Percentiles rank a stretch among this genome's conserved stretches.
Conservation (phyloP, 176 grass and related monocot genomes). For the Melocanna baccifera region DNA sequence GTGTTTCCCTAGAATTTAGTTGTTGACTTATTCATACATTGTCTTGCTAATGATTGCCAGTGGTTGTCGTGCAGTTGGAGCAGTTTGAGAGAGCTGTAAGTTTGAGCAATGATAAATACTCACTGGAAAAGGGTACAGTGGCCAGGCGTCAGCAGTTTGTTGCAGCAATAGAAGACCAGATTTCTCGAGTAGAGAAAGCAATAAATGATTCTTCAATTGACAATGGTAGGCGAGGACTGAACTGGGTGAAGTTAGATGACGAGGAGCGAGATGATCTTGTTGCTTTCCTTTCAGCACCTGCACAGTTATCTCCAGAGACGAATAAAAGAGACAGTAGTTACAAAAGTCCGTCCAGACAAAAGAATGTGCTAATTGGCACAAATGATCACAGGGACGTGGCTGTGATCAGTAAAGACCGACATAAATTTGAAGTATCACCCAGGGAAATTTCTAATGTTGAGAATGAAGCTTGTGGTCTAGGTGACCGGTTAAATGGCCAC, state of each 20-base stretch:
- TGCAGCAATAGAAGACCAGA: slow-evolving; percentile 61
- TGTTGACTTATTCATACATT: background rate
- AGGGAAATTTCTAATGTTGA: slow-evolving; percentile 47
- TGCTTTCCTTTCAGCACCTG: slow-evolving; percentile 70
- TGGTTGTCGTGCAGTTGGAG: slow-evolving; percentile 58
- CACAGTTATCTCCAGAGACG: slow-evolving; percentile 30
- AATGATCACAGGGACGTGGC: background rate
- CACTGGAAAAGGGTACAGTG: slow-evolving; percentile 56
- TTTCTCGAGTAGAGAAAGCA: slow-evolving; percentile 50
- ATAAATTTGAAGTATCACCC: slow-evolving; percentile 24
- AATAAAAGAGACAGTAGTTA: slow-evolving; percentile 31
- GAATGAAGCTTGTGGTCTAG: slow-evolving; percentile 20
- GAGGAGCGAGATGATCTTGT: slow-evolving; percentile 76
- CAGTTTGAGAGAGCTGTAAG: slow-evolving; percentile 78
- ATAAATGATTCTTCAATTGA: slow-evolving; percentile 47
- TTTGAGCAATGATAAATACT: slow-evolving; percentile 51
- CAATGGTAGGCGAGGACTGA: slow-evolving; percentile 41
- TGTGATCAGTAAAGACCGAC: slow-evolving; percentile 25
- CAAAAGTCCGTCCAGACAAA: slow-evolving; percentile 18
- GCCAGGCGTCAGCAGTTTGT: slow-evolving; percentile 68
- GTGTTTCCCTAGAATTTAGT: slow-evolving; percentile 16
- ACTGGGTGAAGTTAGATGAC: slow-evolving; percentile 80
- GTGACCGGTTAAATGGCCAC: slow-evolving; percentile 42
- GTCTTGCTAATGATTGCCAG: background rate
- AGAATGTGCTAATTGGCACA: background rate